phyloP scores from a whole-genome alignment of 148 eudicot genomes.

The Nepenthes mirabilis region DNA sequence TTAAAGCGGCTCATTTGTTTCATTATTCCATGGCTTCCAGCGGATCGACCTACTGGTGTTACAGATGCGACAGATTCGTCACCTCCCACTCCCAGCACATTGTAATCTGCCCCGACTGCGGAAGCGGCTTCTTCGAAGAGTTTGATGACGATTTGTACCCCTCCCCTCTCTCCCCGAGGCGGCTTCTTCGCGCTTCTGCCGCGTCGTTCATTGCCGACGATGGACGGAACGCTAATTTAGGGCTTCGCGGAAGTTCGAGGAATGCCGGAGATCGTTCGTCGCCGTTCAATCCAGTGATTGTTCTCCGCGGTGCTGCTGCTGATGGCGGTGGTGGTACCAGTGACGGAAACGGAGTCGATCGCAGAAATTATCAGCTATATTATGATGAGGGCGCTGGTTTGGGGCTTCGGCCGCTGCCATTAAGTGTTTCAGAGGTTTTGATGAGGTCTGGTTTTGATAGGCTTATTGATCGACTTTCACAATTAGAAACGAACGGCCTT shows the following conservation, averaged over 20 bases:
- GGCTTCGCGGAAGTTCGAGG: slow-evolving; percentile 7
- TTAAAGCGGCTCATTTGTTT: too few relatives aligned
- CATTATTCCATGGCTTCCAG: neutral
- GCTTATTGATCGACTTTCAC: slow-evolving; percentile 23
- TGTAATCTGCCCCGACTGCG: slow-evolving; percentile 30
- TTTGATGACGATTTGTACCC: slow-evolving; percentile 11
- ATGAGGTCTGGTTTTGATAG: slow-evolving; percentile 37
- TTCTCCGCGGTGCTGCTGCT: slow-evolving; percentile 12
- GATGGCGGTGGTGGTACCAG: neutral
- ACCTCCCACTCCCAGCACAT: slow-evolving; percentile 14
- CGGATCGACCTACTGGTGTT: slow-evolving; percentile 34
- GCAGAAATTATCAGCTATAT: slow-evolving; percentile 19
- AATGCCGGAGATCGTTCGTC: slow-evolving; percentile 7
- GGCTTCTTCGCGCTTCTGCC: slow-evolving; percentile 3
- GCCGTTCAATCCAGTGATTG: slow-evolving; percentile 31
- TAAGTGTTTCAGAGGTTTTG: slow-evolving; percentile 22
- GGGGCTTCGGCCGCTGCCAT: slow-evolving; percentile 29
- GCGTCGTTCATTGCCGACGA: neutral
- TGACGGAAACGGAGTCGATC: neutral
- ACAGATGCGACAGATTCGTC: slow-evolving; percentile 29
- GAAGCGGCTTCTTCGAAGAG: slow-evolving; percentile 29
- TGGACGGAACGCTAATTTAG: neutral
- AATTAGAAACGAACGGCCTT: slow-evolving; percentile 10
- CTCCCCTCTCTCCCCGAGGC: slow-evolving; percentile 14
- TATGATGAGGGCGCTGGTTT: slow-evolving; percentile 24